Evolutionary conservation across 306 rosid genomes (phyloP).

Genomic region (Biancaea sappan): DNA sequence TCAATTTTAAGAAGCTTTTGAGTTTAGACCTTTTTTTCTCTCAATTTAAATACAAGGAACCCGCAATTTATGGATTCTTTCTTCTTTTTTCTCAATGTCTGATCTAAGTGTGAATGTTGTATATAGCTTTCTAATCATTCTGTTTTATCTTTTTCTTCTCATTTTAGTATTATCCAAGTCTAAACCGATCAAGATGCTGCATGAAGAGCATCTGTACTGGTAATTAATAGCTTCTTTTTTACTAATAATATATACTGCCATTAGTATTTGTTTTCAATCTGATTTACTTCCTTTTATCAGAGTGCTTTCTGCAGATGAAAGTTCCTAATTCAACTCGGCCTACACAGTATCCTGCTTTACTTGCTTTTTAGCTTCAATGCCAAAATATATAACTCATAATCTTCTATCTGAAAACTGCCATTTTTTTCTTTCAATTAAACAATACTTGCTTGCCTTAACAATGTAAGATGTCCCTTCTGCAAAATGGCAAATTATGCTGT

Average conservation of each 20-base stretch:
- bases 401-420: not conserved
- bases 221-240: conserved; percentile 36
- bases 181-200: conserved; percentile 98
- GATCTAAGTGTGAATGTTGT: conserved; percentile 3
- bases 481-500: conserved; percentile 93
- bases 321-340: conserved; percentile 99
- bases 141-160: conserved; percentile 13
- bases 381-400: not conserved
- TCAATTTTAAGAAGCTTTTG: not conserved
- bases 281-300: conserved; percentile 56
- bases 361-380: conserved; percentile 22
- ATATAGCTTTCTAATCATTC: conserved; percentile 34
- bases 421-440: conserved; percentile 20
- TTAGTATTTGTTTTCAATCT: conserved; percentile 29
- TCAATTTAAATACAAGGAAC: not conserved
- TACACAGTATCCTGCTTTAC: conserved; percentile 85
- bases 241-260: conserved; percentile 1
- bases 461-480: conserved; percentile 88
- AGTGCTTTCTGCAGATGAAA: conserved; percentile 99
- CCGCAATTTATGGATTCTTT: not conserved
- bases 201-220: conserved; percentile 98
- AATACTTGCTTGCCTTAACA: conserved; percentile 61
- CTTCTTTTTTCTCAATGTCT: not conserved
- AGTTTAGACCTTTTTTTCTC: not conserved
- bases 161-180: conserved; percentile 93